Percentiles rank a stretch among this genome's conserved stretches.
These are phyloP conservation scores for Cyberlindnera xishuangbannaensis DNA, from an alignment of 805 yeast genomes.

Conservation along the genomic window DNA sequence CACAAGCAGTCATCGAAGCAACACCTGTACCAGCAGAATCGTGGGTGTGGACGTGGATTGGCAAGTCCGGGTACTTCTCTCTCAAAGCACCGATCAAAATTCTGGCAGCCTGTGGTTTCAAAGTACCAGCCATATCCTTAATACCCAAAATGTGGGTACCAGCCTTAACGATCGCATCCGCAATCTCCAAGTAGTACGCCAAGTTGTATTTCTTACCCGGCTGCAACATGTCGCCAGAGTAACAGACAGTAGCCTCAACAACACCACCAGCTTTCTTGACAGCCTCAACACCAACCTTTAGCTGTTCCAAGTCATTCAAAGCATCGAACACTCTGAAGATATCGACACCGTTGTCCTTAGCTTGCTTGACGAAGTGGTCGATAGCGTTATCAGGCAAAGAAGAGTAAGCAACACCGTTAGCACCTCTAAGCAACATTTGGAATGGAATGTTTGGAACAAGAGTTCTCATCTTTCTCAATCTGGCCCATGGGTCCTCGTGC, in stretches of 20 bases:
- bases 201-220: conserved; percentile 95
- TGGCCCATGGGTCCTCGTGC: conserved; percentile 98
- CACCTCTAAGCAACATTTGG: conserved; percentile 99
- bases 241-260: conserved; percentile 96
- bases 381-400: conserved; percentile 98
- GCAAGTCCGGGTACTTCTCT: conserved; percentile 83
- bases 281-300: conserved; percentile 96
- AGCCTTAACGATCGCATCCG: conserved; percentile 78
- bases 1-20: conserved; percentile 92
- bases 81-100: conserved; percentile 76
- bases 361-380: conserved; percentile 93
- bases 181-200: conserved; percentile 78
- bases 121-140: conserved; percentile 99
- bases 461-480: conserved; percentile 81
- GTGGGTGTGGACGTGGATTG: conserved; percentile 98
- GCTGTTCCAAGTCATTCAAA: conserved; percentile 91
- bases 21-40: conserved; percentile 99
- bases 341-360: conserved; percentile 94
- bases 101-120: conserved; percentile 92
- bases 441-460: conserved; percentile 97
- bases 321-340: conserved; percentile 98
- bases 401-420: conserved; percentile 98
- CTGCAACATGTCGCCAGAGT: conserved; percentile 97
- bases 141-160: conserved; percentile 97
- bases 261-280: conserved; percentile 98